phyloP scores from a whole-genome alignment of 2,329 filamentous ascomycete species.

The Phoma sp. region DNA sequence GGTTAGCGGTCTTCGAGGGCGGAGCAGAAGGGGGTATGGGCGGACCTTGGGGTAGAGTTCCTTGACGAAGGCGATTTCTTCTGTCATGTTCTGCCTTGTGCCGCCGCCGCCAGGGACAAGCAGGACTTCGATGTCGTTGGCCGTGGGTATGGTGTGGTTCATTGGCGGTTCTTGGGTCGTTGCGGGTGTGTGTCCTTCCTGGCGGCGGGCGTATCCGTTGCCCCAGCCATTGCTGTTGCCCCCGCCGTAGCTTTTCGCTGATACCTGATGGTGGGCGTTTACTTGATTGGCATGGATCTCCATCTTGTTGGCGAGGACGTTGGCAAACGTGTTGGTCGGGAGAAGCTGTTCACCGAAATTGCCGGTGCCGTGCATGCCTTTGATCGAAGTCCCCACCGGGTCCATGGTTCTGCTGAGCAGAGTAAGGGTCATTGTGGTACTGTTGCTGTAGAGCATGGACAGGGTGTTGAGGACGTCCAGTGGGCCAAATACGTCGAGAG shows the following conservation, averaged over 20 bases:
- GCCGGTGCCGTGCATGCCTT: slow-evolving; percentile 16
- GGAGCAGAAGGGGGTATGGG: slow-evolving; percentile 22
- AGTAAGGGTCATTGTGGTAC: slow-evolving; percentile 33
- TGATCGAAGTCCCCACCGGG: slow-evolving; percentile 35
- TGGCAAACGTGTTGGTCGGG: slow-evolving; percentile 61
- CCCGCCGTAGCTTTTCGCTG: background rate
- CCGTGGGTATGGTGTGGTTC: slow-evolving; percentile 7
- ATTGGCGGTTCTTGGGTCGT: slow-evolving; percentile 2
- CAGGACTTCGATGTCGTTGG: slow-evolving; percentile 62
- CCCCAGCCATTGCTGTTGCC: slow-evolving; percentile 11
- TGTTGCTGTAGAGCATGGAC: slow-evolving; percentile 32
- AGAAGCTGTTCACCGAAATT: slow-evolving; percentile 50
- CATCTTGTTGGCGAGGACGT: slow-evolving; percentile 46
- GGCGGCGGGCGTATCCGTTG: slow-evolving; percentile 16
- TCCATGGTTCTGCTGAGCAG: slow-evolving; percentile 36
- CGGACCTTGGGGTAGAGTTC: slow-evolving; percentile 55
- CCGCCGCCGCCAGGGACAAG: slow-evolving; percentile 69
- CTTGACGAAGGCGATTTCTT: slow-evolving; percentile 57
- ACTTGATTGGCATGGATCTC: background rate
- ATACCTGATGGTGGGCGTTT: slow-evolving; percentile 5
- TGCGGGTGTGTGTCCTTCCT: slow-evolving; percentile 7
- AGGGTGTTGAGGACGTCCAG: slow-evolving; percentile 53
- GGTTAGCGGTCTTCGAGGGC: background rate
- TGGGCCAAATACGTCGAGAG: slow-evolving; percentile 51
- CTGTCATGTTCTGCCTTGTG: slow-evolving; percentile 39